Conservation (phyloP, 352 stramenopile genomes). For the Phytophthora ramorum region DNA sequence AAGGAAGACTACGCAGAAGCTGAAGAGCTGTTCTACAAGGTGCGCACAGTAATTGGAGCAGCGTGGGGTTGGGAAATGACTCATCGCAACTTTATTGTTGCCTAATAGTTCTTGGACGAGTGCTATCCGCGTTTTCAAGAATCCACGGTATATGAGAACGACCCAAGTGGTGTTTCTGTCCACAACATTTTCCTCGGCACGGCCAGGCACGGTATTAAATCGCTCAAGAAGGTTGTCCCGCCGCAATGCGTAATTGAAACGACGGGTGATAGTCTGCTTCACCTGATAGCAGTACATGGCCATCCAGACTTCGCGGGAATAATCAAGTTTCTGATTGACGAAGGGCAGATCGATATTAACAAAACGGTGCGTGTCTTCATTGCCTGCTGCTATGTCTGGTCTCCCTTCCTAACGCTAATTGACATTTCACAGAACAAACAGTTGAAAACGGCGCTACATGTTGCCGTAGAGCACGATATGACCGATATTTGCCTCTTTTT, state of each 20-base stretch:
- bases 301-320: constrained; percentile 40
- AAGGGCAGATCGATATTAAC: constrained; percentile 50
- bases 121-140: constrained; percentile 45
- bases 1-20: constrained; percentile 43
- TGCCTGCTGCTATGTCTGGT: not conserved
- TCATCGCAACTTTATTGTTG: not conserved
- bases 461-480: constrained; percentile 50
- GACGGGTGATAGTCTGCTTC: constrained; percentile 56
- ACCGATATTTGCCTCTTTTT: constrained; percentile 49
- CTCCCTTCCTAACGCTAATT: not conserved
- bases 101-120: constrained; percentile 39
- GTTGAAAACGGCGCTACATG: constrained; percentile 54
- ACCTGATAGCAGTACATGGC: constrained; percentile 48
- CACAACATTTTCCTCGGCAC: constrained; percentile 55
- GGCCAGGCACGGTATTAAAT: constrained; percentile 37
- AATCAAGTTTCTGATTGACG: constrained; percentile 47
- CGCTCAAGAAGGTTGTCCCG: constrained; percentile 47
- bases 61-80: not conserved
- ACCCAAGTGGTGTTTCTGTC: constrained; percentile 46
- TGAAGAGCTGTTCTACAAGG: constrained; percentile 51
- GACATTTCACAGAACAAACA: constrained; percentile 50
- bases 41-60: constrained; percentile 2
- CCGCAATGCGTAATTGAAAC: constrained; percentile 52
- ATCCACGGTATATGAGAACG: constrained; percentile 40
- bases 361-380: constrained; percentile 33